phyloP scores from a whole-genome alignment of 805 yeast species.

The Candida parachauliodes region DNA sequence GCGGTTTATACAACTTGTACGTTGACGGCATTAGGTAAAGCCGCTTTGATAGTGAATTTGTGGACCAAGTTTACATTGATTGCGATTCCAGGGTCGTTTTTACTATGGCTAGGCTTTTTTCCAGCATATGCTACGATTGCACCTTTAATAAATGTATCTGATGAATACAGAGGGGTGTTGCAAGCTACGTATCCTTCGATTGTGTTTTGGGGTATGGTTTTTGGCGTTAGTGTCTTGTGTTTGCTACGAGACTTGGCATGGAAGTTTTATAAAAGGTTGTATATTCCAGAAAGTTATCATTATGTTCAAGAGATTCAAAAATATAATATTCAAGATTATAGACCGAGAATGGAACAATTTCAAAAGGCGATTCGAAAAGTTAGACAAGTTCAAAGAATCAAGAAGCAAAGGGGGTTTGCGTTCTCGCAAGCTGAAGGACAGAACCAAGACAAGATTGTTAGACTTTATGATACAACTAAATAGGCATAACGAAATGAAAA shows the following conservation, averaged over 20 bases:
- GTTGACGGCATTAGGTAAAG: constrained; percentile 88
- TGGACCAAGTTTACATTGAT: constrained; percentile 93
- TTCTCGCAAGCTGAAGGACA: constrained; percentile 89
- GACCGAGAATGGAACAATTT: constrained; percentile 96
- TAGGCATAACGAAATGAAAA: constrained; percentile 31
- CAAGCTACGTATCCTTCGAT: constrained; percentile 71
- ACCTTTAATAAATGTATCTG: constrained; percentile 76
- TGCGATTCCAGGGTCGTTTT: constrained; percentile 93
- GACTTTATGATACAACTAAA: constrained; percentile 94
- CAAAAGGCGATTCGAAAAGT: constrained; percentile 96
- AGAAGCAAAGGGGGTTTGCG: constrained; percentile 97
- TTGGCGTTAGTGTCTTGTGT: constrained; percentile 76
- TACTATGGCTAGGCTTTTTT: constrained; percentile 78
- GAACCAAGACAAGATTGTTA: constrained; percentile 85
- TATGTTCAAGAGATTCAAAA: constrained; percentile 96
- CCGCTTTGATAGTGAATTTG: constrained; percentile 83
- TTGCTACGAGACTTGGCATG: constrained; percentile 84
- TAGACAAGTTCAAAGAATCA: constrained; percentile 96
- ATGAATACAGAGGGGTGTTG: constrained; percentile 79
- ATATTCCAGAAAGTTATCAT: constrained; percentile 89
- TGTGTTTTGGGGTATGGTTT: constrained; percentile 77
- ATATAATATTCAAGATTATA: constrained; percentile 84
- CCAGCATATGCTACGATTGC: constrained; percentile 86
- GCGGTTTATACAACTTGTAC: constrained; percentile 84
- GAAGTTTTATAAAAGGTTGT: constrained; percentile 92